These are phyloP conservation scores for Backusella mclennaniae DNA, from an alignment of 192 early-diverging fungal species.

Conservation along the genomic window DNA sequence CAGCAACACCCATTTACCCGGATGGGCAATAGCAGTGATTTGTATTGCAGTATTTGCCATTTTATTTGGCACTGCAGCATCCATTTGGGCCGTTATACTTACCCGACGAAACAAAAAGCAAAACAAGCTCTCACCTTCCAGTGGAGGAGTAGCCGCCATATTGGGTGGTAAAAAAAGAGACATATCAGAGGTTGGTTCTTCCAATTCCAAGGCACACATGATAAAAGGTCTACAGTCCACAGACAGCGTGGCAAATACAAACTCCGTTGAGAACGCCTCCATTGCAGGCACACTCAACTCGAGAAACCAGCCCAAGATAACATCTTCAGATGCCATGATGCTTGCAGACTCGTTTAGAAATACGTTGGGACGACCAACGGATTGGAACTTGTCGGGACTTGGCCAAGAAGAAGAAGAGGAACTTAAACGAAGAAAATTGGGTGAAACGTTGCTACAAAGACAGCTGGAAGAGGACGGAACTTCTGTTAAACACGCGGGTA, in stretches of 20 bases:
- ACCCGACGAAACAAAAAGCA: not conserved
- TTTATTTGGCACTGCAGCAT: constrained; percentile 4
- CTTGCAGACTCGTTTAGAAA: constrained; percentile 33
- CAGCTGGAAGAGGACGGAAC: constrained; percentile 33
- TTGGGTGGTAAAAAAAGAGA: not conserved
- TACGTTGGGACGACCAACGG: constrained; percentile 20
- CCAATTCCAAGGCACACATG: not conserved
- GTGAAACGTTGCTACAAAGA: constrained; percentile 22
- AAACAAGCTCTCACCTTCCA: constrained; percentile 16
- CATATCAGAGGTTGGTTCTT: not conserved
- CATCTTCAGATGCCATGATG: constrained; percentile 25
- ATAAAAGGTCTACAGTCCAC: constrained; percentile 2
- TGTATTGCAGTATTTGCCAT: constrained; percentile 24
- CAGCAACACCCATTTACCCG: not conserved
- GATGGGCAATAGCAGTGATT: constrained; percentile 34
- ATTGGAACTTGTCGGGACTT: not conserved
- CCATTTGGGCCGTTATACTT: constrained; percentile 11
- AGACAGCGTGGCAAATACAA: constrained; percentile 2
- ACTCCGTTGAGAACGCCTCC: constrained; percentile 1
- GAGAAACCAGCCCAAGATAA: constrained; percentile 1
- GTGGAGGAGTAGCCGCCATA: not conserved
- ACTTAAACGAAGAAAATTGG: constrained; percentile 18
- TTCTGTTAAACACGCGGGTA: constrained; percentile 19
- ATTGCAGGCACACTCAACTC: constrained; percentile 7
- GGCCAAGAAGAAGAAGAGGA: constrained; percentile 21